Evolutionary conservation across 331 rosid genomes (phyloP).

Genomic region (Cydonia oblonga): DNA sequence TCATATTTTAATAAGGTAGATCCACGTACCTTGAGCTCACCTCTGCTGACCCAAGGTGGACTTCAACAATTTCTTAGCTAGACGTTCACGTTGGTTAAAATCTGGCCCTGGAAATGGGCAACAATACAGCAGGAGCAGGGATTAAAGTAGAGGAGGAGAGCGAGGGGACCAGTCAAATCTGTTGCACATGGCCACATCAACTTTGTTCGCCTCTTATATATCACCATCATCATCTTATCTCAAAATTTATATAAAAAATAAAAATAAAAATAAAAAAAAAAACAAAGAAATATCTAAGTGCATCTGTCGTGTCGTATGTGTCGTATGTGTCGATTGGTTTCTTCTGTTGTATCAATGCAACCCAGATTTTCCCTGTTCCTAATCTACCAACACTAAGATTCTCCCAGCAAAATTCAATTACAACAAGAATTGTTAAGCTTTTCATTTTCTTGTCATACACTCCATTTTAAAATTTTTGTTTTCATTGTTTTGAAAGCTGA

Average conservation of each 20-base stretch:
- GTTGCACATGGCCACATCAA: not conserved
- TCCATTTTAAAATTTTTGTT: no score
- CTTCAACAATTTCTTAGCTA: no score
- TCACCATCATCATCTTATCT: not conserved
- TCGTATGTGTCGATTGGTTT: not conserved
- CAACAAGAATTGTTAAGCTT: no score
- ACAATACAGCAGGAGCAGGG: not conserved
- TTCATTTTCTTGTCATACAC: no score
- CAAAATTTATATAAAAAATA: not conserved
- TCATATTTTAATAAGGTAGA: no score
- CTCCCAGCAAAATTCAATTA: no score
- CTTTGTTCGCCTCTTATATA: not conserved
- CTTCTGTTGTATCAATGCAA: not conserved
- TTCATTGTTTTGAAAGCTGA: no score
- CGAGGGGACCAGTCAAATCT: not conserved
- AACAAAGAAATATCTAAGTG: not conserved
- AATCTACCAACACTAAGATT: not conserved
- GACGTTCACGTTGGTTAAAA: no score
- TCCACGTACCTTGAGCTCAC: no score
- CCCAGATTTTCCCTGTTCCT: not conserved
- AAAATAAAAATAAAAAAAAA: no score
- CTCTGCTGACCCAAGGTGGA: no score
- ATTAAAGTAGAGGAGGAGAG: not conserved
- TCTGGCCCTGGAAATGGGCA: not conserved
- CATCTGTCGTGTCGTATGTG: not conserved